phyloP scores from a whole-genome alignment of 306 rosid species.

The Vigna mungo region DNA sequence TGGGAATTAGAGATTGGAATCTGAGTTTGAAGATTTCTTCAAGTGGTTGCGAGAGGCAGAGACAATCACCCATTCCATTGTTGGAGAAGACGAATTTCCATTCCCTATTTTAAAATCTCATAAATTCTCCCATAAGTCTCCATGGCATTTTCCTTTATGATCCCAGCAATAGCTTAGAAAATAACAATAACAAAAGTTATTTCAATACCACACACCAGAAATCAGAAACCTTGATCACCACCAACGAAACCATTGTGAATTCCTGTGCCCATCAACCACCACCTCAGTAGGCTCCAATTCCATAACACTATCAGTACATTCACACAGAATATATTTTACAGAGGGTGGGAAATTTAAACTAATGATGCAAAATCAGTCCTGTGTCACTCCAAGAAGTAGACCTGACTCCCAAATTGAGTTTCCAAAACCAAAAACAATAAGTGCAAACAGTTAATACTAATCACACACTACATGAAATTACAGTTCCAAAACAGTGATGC shows the following conservation, averaged over 20 bases:
- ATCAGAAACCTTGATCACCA: conserved; percentile 31
- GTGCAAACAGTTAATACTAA: conserved; percentile 1
- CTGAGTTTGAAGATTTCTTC: too few relatives aligned
- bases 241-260: conserved; percentile 26
- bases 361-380: conserved; percentile 22
- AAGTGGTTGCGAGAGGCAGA: too few relatives aligned
- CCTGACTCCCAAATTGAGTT: conserved; percentile 26
- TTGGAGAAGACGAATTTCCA: background rate
- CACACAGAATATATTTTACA: conserved; percentile 8
- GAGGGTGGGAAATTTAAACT: background rate
- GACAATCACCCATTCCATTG: too few relatives aligned
- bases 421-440: conserved; percentile 15
- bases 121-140: conserved; percentile 14
- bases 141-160: conserved; percentile 29
- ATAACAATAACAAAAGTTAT: background rate
- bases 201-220: conserved; percentile 3
- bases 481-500: conserved; percentile 33
- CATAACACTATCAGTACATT: conserved; percentile 21
- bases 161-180: conserved; percentile 21
- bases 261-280: background rate
- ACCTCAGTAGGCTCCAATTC: conserved; percentile 22
- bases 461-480: conserved; percentile 21
- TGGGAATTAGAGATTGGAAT: too few relatives aligned
- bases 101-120: background rate
- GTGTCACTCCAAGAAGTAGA: conserved; percentile 3